phyloP scores from a whole-genome alignment of 2,329 filamentous ascomycete genomes.

The Exophiala calicioides region DNA sequence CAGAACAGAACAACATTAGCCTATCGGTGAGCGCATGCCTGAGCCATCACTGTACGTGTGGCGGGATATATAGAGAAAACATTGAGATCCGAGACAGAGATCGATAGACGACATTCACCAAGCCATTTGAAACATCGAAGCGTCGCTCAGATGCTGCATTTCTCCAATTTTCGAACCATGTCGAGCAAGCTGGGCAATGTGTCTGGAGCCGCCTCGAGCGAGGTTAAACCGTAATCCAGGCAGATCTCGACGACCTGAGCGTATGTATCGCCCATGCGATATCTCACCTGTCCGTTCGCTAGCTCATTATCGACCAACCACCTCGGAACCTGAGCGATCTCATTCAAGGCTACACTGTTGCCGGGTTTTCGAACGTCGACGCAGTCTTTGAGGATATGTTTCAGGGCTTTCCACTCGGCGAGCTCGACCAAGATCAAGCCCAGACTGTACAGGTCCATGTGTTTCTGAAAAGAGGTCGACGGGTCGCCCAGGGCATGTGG shows the following conservation, averaged over 20 bases:
- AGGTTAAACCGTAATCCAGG: background rate
- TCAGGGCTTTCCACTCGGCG: conserved; percentile 20
- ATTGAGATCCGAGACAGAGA: background rate
- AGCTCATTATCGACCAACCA: background rate
- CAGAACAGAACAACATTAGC: background rate
- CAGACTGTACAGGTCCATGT: conserved; percentile 29
- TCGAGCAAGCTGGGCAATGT: background rate
- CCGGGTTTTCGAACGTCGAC: background rate
- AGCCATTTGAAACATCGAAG: background rate
- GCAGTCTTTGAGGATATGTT: conserved; percentile 7
- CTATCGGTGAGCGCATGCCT: too few species aligned
- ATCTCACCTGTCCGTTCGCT: background rate
- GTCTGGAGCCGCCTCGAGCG: background rate
- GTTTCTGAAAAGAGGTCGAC: conserved; percentile 19
- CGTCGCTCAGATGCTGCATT: conserved; percentile 1
- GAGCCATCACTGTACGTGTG: too few species aligned
- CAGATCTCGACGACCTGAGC: background rate
- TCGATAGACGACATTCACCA: background rate
- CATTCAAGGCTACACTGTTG: background rate
- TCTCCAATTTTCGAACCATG: conserved; percentile 7
- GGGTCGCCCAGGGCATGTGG: conserved; percentile 15
- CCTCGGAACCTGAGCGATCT: background rate
- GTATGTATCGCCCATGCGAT: conserved; percentile 9
- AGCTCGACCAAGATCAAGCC: conserved; percentile 28
- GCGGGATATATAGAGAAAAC: background rate